Evolutionary conservation across 1,139 yeast genomes (phyloP).

Genomic region (Suhomyces panamericanus): DNA sequence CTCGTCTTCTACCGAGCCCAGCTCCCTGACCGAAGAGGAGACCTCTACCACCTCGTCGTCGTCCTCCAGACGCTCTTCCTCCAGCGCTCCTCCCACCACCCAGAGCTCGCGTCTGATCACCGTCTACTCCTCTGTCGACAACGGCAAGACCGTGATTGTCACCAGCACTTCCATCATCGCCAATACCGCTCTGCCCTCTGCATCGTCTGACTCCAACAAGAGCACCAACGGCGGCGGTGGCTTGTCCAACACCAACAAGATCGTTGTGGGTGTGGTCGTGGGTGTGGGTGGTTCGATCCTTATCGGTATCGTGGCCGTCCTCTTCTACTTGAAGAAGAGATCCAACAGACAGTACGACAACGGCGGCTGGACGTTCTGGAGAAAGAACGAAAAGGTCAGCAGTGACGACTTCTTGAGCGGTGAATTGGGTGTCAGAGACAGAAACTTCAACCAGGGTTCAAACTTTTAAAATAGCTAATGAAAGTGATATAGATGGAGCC

Average conservation of each 20-base stretch:
- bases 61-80: slow-evolving; percentile 7
- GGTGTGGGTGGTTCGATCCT: slow-evolving; percentile 51
- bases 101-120: slow-evolving; percentile 20
- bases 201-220: slow-evolving; percentile 20
- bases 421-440: slow-evolving; percentile 53
- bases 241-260: slow-evolving; percentile 44
- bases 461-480: slow-evolving; percentile 26
- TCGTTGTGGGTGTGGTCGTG: slow-evolving; percentile 53
- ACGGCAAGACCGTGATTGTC: slow-evolving; percentile 41
- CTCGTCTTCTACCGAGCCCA: not conserved
- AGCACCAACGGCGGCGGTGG: slow-evolving; percentile 23
- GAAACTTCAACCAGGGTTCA: slow-evolving; percentile 49
- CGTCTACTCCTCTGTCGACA: slow-evolving; percentile 34
- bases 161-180: slow-evolving; percentile 38
- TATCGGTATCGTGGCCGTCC: slow-evolving; percentile 35
- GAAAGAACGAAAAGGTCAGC: slow-evolving; percentile 47
- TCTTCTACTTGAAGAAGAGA: slow-evolving; percentile 40
- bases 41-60: slow-evolving; percentile 11
- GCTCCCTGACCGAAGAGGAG: not conserved
- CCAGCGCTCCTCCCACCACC: slow-evolving; percentile 11
- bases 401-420: slow-evolving; percentile 62
- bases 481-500: slow-evolving; percentile 1
- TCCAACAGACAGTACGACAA: slow-evolving; percentile 29
- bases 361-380: slow-evolving; percentile 55
- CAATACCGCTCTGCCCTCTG: slow-evolving; percentile 27